Conservation (phyloP, 306 rosid species). For the Cicer bijugum region DNA sequence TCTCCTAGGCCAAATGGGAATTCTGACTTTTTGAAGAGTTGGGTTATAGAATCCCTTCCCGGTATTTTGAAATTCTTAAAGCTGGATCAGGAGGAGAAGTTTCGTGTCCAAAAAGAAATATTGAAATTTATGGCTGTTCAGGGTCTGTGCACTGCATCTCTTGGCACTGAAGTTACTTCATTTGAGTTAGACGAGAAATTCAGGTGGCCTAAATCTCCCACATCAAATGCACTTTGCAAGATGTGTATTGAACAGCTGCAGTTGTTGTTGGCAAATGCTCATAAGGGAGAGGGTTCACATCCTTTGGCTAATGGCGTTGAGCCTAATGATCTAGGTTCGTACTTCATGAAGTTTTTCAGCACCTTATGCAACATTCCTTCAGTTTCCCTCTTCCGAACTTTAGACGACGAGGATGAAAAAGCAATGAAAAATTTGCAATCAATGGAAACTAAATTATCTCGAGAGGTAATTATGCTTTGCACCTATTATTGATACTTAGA, state of each 20-base stretch:
- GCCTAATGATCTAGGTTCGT: slow-evolving; percentile 79
- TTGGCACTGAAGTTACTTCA: slow-evolving; percentile 92
- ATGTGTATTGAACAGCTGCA: slow-evolving; percentile 94
- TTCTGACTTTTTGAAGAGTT: slow-evolving; percentile 79
- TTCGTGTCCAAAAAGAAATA: slow-evolving; percentile 72
- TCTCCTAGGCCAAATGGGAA: slow-evolving; percentile 60
- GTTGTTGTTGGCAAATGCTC: slow-evolving; percentile 74
- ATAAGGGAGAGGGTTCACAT: slow-evolving; percentile 71
- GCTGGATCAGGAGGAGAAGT: slow-evolving; percentile 71
- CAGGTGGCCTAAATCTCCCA: slow-evolving; percentile 91
- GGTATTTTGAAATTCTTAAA: slow-evolving; percentile 70
- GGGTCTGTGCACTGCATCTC: slow-evolving; percentile 90
- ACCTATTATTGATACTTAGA: background rate
- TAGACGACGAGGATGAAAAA: slow-evolving; percentile 70
- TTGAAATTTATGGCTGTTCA: slow-evolving; percentile 93
- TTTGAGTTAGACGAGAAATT: slow-evolving; percentile 87
- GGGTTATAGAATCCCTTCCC: slow-evolving; percentile 93
- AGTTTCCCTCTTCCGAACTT: slow-evolving; percentile 74
- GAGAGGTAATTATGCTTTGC: slow-evolving; percentile 60
- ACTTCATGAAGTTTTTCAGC: slow-evolving; percentile 85
- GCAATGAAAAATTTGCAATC: slow-evolving; percentile 70
- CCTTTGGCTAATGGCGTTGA: slow-evolving; percentile 57
- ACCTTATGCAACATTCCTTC: slow-evolving; percentile 88
- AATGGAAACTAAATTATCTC: slow-evolving; percentile 63
- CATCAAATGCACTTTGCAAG: slow-evolving; percentile 81